Percentiles rank a stretch among this genome's conserved stretches.
Evolutionary conservation across 208 protist species (phyloP).

Genomic region (Crithidia fasciculata): DNA sequence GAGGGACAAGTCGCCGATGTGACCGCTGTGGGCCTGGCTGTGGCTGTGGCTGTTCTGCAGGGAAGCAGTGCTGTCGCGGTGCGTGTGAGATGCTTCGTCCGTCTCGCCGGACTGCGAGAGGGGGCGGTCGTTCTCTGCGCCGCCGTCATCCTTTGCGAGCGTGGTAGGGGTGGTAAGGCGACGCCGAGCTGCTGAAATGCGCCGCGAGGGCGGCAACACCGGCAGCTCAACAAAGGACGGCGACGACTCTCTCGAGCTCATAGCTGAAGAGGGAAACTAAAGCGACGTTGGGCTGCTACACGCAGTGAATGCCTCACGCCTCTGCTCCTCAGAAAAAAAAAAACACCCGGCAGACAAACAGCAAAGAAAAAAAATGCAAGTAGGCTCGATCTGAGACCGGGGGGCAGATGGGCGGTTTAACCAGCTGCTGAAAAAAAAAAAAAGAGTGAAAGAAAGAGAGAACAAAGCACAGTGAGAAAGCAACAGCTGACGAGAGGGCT

Average conservation of each 20-base stretch:
- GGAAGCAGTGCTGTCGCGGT: background rate
- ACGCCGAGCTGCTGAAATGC: background rate
- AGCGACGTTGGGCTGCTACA: background rate
- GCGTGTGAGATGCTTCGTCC: background rate
- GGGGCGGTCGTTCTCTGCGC: background rate
- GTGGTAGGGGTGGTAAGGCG: background rate
- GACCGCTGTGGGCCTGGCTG: background rate
- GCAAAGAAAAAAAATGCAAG: background rate
- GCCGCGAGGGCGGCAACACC: background rate
- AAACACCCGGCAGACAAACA: background rate
- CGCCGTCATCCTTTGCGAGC: background rate
- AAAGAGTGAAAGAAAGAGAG: background rate
- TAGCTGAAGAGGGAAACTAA: background rate
- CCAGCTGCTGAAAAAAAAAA: conserved; percentile 1
- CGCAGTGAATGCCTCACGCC: too few relatives aligned
- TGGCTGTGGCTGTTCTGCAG: background rate
- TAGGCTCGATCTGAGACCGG: background rate
- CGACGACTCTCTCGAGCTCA: background rate
- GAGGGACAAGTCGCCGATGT: background rate
- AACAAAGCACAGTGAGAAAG: background rate
- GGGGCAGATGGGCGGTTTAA: background rate
- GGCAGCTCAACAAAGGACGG: background rate
- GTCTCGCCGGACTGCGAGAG: background rate
- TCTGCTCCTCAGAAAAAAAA: background rate
- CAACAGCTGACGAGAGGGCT: background rate